Evolutionary conservation across 164 flowering plant species (phyloP).

Genomic region (Kalanchoe fedtschenkoi): DNA sequence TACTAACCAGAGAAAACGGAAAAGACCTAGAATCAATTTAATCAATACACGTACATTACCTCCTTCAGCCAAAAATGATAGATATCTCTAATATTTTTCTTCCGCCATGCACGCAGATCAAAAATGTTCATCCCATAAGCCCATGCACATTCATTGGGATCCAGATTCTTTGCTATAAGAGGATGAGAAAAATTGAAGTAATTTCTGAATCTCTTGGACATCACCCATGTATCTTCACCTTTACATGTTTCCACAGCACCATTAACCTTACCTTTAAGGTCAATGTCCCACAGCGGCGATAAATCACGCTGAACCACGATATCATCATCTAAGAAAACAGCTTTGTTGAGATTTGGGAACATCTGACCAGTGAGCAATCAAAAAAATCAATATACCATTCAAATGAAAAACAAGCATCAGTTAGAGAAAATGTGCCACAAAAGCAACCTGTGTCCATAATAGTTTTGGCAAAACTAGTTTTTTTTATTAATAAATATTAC

Average conservation of each 20-base stretch:
- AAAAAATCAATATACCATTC: too few relatives aligned
- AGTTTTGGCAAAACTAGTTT: too few relatives aligned
- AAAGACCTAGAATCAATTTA: too few relatives aligned
- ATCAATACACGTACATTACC: constrained; percentile 27
- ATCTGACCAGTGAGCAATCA: too few relatives aligned
- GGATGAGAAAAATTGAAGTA: constrained; percentile 2
- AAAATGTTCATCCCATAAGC: constrained; percentile 58
- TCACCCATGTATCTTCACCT: constrained; percentile 16
- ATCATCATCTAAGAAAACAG: constrained; percentile 69
- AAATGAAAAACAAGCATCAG: too few relatives aligned
- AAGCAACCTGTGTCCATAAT: too few relatives aligned
- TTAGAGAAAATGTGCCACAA: too few relatives aligned
- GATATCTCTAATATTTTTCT: constrained; percentile 30
- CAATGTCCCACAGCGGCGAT: constrained; percentile 55
- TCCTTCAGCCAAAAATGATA: constrained; percentile 55
- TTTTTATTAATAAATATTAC: too few relatives aligned
- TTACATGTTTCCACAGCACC: constrained; percentile 46
- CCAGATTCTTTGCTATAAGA: constrained; percentile 28
- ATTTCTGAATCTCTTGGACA: constrained; percentile 27
- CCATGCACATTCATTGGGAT: constrained; percentile 50
- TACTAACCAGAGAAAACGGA: too few relatives aligned
- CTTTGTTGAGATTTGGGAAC: constrained; percentile 66
- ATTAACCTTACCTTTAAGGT: constrained; percentile 51
- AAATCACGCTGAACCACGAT: constrained; percentile 61
- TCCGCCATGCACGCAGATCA: constrained; percentile 67